These are phyloP conservation scores for Neurospora crassa DNA, from an alignment of 2,329 filamentous ascomycete genomes.

Conservation along the genomic window DNA sequence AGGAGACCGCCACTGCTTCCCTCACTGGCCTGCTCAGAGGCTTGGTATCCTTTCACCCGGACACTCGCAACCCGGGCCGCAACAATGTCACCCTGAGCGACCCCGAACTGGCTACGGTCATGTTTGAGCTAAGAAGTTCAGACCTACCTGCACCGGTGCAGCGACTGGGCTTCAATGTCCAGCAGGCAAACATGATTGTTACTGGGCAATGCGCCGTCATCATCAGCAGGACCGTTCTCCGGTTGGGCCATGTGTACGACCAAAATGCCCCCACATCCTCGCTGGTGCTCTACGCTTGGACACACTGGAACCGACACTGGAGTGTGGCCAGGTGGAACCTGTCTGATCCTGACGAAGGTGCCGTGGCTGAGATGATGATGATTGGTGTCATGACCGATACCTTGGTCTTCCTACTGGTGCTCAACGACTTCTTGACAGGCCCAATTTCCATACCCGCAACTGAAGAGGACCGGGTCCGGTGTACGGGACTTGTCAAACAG, in stretches of 20 bases:
- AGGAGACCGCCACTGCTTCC: conserved; percentile 2
- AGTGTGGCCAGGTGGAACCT: conserved; percentile 5
- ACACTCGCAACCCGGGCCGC: background rate
- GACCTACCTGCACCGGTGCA: background rate
- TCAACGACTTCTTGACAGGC: conserved; percentile 12
- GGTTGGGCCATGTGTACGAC: conserved; percentile 7
- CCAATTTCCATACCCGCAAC: conserved; percentile 8
- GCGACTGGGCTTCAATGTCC: conserved; percentile 3
- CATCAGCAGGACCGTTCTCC: conserved; percentile 8
- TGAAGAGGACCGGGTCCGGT: conserved; percentile 2
- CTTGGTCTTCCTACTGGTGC: conserved; percentile 8
- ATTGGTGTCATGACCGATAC: conserved; percentile 8
- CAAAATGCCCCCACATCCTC: conserved; percentile 1
- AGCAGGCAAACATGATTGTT: conserved; percentile 9
- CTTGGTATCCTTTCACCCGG: background rate
- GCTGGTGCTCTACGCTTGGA: conserved; percentile 13
- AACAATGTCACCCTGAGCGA: conserved; percentile 5
- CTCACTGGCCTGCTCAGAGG: conserved; percentile 6
- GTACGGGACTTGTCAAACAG: conserved; percentile 2
- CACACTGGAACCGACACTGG: conserved; percentile 11
- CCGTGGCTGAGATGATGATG: conserved; percentile 8
- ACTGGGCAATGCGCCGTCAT: conserved; percentile 10
- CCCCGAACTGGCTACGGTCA: conserved; percentile 3
- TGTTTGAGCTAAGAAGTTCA: background rate
- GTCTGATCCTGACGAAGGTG: conserved; percentile 1